Evolutionary conservation across 257 asterid species (phyloP).

Genomic region (Ballota nigra): DNA sequence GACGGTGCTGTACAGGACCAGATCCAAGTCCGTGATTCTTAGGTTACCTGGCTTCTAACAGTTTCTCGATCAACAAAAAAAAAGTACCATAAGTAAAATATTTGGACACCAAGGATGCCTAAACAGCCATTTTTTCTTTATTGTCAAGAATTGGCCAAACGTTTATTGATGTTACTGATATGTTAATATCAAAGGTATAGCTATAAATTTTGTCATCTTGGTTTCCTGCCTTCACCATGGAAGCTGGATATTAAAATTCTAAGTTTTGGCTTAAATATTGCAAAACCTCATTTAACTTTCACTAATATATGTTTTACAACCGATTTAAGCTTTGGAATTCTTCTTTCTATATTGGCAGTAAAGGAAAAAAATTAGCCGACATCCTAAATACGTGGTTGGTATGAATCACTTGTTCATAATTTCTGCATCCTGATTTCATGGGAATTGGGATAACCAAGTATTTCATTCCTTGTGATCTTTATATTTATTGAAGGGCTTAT

Average conservation of each 20-base stretch:
- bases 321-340: too few species aligned
- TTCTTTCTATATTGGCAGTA: too few species aligned
- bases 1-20: too few species aligned
- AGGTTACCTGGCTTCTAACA: neutral
- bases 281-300: too few species aligned
- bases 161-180: neutral
- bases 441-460: neutral
- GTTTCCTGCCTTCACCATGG: neutral
- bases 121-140: neutral
- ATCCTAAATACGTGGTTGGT: too few species aligned
- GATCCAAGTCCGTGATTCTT: neutral
- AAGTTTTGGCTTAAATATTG: too few species aligned
- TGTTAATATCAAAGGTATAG: neutral
- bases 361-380: too few species aligned
- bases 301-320: too few species aligned
- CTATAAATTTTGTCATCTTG: neutral
- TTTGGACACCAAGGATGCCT: neutral
- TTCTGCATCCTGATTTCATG: too few species aligned
- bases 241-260: neutral
- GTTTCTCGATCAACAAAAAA: neutral
- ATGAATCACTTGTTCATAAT: too few species aligned
- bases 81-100: neutral
- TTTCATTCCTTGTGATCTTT: neutral
- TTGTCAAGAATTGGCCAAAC: neutral
- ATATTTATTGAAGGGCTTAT: too few species aligned